These are phyloP conservation scores for Wickerhamomyces chaumierensis DNA, from an alignment of 805 yeast genomes.

Conservation along the genomic window DNA sequence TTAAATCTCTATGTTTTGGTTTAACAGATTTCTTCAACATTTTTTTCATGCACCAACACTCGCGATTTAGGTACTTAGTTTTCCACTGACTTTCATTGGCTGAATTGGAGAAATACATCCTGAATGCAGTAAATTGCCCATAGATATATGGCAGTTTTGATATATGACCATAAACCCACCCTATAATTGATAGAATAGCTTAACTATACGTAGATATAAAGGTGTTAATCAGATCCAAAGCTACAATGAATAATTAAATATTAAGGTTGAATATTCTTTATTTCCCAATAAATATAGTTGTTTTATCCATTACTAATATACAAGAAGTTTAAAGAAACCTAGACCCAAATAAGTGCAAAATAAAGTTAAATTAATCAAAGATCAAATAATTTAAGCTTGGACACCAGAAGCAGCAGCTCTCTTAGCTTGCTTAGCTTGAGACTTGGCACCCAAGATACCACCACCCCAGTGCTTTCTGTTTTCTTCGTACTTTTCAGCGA, in stretches of 20 bases:
- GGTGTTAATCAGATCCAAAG: too few relatives aligned
- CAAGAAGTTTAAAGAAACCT: neutral
- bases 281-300: neutral
- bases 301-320: neutral
- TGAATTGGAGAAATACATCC: neutral
- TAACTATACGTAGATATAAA: too few relatives aligned
- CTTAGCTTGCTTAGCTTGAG: slow-evolving; percentile 61
- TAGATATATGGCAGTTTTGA: too few relatives aligned
- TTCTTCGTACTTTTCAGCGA: slow-evolving; percentile 88
- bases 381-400: slow-evolving; percentile 5
- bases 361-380: too few relatives aligned
- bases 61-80: neutral
- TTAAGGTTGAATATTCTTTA: too few relatives aligned
- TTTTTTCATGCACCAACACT: neutral
- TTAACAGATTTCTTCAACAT: neutral
- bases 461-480: slow-evolving; percentile 99
- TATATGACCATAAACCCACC: too few relatives aligned
- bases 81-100: neutral
- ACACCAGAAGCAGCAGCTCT: slow-evolving; percentile 12
- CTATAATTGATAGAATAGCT: too few relatives aligned
- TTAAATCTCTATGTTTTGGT: neutral
- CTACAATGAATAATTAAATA: too few relatives aligned
- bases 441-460: slow-evolving; percentile 94
- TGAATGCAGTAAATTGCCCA: neutral
- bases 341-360: neutral